Evolutionary conservation across 129 eudicot genomes (phyloP).

Genomic region (Escallonia herrerae): DNA sequence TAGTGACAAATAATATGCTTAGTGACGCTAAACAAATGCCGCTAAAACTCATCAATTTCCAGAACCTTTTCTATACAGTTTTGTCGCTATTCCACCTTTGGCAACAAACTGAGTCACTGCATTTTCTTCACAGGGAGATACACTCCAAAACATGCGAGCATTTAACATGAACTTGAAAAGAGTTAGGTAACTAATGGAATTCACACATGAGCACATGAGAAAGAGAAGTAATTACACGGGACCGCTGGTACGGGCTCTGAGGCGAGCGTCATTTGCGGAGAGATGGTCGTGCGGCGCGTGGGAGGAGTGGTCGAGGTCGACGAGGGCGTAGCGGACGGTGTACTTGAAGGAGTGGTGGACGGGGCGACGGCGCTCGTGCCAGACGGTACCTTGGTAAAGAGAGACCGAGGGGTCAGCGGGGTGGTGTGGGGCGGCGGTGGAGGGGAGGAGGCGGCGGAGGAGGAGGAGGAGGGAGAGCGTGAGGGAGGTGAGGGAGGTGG

Average conservation of each 20-base stretch:
- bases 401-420: too few species aligned
- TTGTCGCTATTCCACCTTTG: too few species aligned
- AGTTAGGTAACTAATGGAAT: too few species aligned
- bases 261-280: constrained; percentile 58
- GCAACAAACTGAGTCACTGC: too few species aligned
- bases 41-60: too few species aligned
- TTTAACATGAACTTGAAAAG: too few species aligned
- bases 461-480: constrained; percentile 46
- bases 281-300: constrained; percentile 53
- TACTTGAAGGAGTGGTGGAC: constrained; percentile 83
- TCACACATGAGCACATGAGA: too few species aligned
- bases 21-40: too few species aligned
- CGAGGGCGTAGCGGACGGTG: constrained; percentile 77
- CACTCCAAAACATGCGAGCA: too few species aligned
- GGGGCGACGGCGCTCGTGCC: constrained; percentile 98
- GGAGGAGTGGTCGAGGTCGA: constrained; percentile 50
- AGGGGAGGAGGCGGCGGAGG: constrained; percentile 30
- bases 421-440: constrained; percentile 13
- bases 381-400: constrained; percentile 77
- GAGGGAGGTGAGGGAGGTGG: constrained; percentile 47
- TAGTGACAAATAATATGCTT: too few species aligned
- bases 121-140: too few species aligned
- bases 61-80: too few species aligned
- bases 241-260: constrained; percentile 45
- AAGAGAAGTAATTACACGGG: constrained; percentile 69